phyloP scores from a whole-genome alignment of 2,329 filamentous ascomycete species.

The Pyricularia pennisetigena region DNA sequence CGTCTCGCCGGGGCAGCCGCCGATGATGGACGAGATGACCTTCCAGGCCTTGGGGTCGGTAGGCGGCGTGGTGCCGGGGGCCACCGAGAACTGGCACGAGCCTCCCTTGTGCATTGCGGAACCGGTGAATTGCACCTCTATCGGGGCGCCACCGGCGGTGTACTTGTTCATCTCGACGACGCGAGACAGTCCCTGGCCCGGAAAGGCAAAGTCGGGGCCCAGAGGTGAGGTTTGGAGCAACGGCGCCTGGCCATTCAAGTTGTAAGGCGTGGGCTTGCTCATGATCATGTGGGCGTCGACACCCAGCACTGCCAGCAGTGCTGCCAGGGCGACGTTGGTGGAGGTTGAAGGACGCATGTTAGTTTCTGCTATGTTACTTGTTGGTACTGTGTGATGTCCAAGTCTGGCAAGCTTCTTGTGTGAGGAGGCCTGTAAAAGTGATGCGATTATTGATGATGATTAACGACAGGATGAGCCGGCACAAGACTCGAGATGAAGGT shows the following conservation, averaged over 20 bases:
- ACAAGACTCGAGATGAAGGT: not conserved
- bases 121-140: conserved; percentile 55
- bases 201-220: conserved; percentile 51
- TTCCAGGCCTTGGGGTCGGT: conserved; percentile 10
- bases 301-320: not conserved
- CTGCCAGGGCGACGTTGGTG: not conserved
- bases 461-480: not conserved
- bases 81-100: conserved; percentile 82
- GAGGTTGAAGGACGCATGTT: not conserved
- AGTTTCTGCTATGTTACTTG: not conserved
- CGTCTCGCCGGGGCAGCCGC: conserved; percentile 12
- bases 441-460: not conserved
- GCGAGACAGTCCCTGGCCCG: conserved; percentile 55
- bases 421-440: not conserved
- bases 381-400: not conserved
- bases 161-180: conserved; percentile 3
- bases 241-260: conserved; percentile 12
- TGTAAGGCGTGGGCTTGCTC: conserved; percentile 55
- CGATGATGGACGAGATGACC: conserved; percentile 16
- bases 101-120: conserved; percentile 80
- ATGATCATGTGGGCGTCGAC: conserved; percentile 65
- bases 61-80: conserved; percentile 20
- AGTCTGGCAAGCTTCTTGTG: not conserved
- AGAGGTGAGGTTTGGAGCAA: conserved; percentile 54
- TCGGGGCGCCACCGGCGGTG: conserved; percentile 23